A percentile compares a stretch with the other conserved stretches of the same genome.
These are phyloP conservation scores for Coffea eugenioides DNA, from an alignment of 257 asterid genomes.

Conservation along the genomic window DNA sequence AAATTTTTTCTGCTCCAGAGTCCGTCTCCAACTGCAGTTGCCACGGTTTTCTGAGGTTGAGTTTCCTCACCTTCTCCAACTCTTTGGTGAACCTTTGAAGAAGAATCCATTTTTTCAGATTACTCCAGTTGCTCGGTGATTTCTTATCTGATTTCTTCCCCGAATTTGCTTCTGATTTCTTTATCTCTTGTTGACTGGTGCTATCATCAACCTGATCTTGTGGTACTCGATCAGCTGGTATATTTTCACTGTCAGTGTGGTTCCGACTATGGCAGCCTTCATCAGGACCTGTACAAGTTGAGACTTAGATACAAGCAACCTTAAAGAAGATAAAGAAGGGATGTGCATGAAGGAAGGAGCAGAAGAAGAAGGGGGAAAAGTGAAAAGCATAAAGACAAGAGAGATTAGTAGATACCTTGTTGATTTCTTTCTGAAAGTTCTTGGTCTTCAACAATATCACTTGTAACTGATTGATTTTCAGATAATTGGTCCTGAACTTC, in stretches of 20 bases:
- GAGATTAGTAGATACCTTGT: slow-evolving; percentile 28
- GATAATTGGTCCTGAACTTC: slow-evolving; percentile 83
- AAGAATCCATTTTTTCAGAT: slow-evolving; percentile 89
- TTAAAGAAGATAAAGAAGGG: neutral
- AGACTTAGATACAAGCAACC: slow-evolving; percentile 2
- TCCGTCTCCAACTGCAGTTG: slow-evolving; percentile 49
- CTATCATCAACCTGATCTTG: slow-evolving; percentile 18
- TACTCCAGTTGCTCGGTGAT: slow-evolving; percentile 91
- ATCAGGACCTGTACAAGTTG: slow-evolving; percentile 25
- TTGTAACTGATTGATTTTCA: slow-evolving; percentile 59
- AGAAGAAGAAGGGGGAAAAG: neutral
- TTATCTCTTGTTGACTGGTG: slow-evolving; percentile 17
- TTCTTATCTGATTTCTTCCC: slow-evolving; percentile 47
- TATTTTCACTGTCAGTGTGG: slow-evolving; percentile 6
- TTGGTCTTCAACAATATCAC: slow-evolving; percentile 47
- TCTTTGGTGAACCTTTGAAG: slow-evolving; percentile 82
- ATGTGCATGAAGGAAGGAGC: neutral
- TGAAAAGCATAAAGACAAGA: neutral
- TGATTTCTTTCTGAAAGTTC: slow-evolving; percentile 39
- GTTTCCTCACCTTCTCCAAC: slow-evolving; percentile 71
- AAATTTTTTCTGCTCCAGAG: slow-evolving; percentile 61
- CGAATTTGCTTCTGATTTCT: slow-evolving; percentile 23
- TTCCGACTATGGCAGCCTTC: slow-evolving; percentile 26
- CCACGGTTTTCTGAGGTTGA: slow-evolving; percentile 53
- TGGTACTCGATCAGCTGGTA: slow-evolving; percentile 19